Percentiles rank a stretch among this genome's conserved stretches.
phyloP scores from a whole-genome alignment of 495 filamentous ascomycete species.

The Penicillium maclennaniae region DNA sequence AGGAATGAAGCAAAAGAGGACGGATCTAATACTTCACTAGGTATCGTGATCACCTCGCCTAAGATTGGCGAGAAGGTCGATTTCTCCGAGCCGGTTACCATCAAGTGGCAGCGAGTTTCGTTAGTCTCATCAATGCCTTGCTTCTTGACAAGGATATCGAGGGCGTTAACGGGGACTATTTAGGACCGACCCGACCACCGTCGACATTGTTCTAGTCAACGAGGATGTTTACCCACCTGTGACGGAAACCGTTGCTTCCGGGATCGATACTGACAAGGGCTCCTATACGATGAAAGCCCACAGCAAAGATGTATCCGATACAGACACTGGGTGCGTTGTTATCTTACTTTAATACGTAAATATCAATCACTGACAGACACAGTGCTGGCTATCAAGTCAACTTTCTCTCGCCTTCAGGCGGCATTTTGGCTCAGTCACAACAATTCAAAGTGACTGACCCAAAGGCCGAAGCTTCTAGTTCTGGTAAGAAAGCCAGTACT shows the following conservation, averaged over 20 bases:
- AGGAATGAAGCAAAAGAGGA: too few species aligned
- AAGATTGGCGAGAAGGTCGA: constrained; percentile 22
- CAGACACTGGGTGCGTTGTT: constrained; percentile 22
- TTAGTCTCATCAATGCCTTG: constrained; percentile 13
- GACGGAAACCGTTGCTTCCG: constrained; percentile 35
- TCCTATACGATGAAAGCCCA: constrained; percentile 30
- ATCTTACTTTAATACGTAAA: not conserved
- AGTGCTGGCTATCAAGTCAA: constrained; percentile 37
- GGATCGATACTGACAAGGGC: constrained; percentile 25
- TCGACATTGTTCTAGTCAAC: constrained; percentile 36
- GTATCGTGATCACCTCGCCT: constrained; percentile 25
- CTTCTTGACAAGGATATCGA: not conserved
- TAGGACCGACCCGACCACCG: constrained; percentile 34
- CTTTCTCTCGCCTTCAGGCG: constrained; percentile 21
- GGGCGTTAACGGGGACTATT: not conserved
- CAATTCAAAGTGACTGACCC: constrained; percentile 30
- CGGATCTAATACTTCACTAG: constrained; percentile 7
- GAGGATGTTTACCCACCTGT: constrained; percentile 33
- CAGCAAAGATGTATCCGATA: constrained; percentile 1
- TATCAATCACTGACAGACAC: not conserved
- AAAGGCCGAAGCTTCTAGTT: constrained; percentile 18
- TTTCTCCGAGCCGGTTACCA: constrained; percentile 21
- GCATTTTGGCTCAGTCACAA: constrained; percentile 34
- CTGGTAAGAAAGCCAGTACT: constrained; percentile 32
- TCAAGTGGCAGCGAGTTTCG: constrained; percentile 31